Base-by-base conservation (phyloP, 116 monocot genomes). In the Zostera marina region DNA sequence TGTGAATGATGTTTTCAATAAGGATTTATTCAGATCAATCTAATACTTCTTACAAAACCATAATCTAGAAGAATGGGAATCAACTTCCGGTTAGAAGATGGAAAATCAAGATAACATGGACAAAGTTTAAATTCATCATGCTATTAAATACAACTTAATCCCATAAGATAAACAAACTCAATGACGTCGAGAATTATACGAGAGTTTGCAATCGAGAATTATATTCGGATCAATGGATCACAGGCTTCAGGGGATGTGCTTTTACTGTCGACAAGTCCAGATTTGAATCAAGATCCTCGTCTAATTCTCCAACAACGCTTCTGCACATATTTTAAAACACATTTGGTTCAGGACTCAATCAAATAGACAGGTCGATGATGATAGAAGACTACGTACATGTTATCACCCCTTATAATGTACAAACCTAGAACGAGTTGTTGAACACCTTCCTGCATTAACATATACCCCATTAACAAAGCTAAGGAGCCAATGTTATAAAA, bases 401-500 rank as follows among this genome's bases (percentile, higher is more conserved):
- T 96, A 66, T 96, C 88, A 11, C 94, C 94, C 59, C 88, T 77
- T 61, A 96, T 96, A 41, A 96, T 96, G 55, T 96, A 96, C 58
- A 96, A 65, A 11, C 94, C 88, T 42, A 96, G 59, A 32, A 88
- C 88, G 73, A 85, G 84, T 53, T 79, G 82, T 23, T 85, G 88
- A 15, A 96, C 94, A 40, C 88, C 94, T 77, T 88, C 94, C 88
- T 94, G 80, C 57, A 59, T 32, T 32, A 32, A 32, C 32, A 32
- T 32, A 32, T 32, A 32, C 2, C 32, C 2, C 32, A 32, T 32
- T 32, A 5, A 32, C 32, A 32, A 32, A 32, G 32, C 5, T 32
- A 32, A 32, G 4, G 32, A 32, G 0, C 32, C 32, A 32, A 3
- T 32, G 32, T 2, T 32, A 32, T 32, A 32, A 32, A 32, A 32